Conservation (phyloP, 2,329 filamentous ascomycete species). For the Sclerotinia borealis region DNA sequence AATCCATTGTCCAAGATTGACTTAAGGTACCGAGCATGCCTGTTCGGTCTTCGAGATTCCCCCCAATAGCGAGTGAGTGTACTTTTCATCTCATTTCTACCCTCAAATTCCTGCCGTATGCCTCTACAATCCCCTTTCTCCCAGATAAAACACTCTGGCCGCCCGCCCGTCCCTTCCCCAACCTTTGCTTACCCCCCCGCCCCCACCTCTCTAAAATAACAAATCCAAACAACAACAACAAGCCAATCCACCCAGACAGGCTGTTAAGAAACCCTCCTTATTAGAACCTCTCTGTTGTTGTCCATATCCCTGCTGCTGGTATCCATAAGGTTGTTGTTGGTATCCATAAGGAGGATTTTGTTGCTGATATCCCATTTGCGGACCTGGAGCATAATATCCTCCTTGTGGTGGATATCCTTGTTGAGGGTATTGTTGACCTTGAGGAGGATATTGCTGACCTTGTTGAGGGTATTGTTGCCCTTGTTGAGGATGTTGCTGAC, state of each 20-base stretch:
- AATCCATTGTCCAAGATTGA: background rate
- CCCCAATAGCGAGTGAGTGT: background rate
- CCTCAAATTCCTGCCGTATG: background rate
- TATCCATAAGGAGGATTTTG: slow-evolving; percentile 15
- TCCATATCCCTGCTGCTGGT: slow-evolving; percentile 24
- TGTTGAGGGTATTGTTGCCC: slow-evolving; percentile 13
- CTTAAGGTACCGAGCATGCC: background rate
- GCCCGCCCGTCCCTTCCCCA: background rate
- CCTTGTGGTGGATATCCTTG: slow-evolving; percentile 12
- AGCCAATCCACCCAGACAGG: slow-evolving; percentile 39
- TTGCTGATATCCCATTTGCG: slow-evolving; percentile 23
- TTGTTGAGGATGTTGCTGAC: background rate
- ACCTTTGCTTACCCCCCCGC: background rate
- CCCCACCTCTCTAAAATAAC: slow-evolving; percentile 36
- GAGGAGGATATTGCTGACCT: slow-evolving; percentile 4
- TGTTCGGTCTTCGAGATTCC: background rate
- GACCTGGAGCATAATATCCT: slow-evolving; percentile 24
- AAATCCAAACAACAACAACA: slow-evolving; percentile 48
- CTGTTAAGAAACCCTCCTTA: slow-evolving; percentile 37
- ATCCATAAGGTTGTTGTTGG: slow-evolving; percentile 18
- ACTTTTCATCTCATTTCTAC: background rate
- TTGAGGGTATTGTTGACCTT: slow-evolving; percentile 12
- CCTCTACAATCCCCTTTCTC: background rate
- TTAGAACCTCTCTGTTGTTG: slow-evolving; percentile 36
- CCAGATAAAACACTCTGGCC: background rate